These are phyloP conservation scores for Acorus calamus DNA, from an alignment of 106 monocot genomes.

Conservation along the genomic window DNA sequence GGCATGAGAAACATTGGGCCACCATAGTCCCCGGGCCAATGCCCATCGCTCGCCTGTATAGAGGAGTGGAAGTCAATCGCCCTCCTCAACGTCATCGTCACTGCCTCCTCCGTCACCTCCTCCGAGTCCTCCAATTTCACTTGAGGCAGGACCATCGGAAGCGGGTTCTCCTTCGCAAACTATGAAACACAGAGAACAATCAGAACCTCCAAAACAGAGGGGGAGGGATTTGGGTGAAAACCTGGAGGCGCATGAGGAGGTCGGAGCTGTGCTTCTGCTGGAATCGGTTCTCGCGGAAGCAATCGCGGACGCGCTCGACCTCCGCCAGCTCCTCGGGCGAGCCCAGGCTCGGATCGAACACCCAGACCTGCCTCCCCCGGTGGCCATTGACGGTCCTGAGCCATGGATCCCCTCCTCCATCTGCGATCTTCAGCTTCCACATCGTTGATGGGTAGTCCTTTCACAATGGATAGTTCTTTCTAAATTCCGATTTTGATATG, in stretches of 20 bases:
- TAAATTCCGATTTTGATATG: too few relatives aligned
- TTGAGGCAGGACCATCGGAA: too few relatives aligned
- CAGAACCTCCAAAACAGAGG: too few relatives aligned
- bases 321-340: slow-evolving; percentile 48
- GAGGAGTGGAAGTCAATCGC: too few relatives aligned
- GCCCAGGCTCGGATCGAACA: slow-evolving; percentile 53
- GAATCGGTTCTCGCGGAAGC: slow-evolving; percentile 29
- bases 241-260: slow-evolving; percentile 78
- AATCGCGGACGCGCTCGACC: slow-evolving; percentile 44
- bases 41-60: too few relatives aligned
- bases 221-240: not conserved
- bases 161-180: too few relatives aligned
- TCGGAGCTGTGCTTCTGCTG: slow-evolving; percentile 68
- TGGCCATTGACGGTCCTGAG: slow-evolving; percentile 56
- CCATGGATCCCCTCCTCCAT: slow-evolving; percentile 48
- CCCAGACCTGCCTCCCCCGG: slow-evolving; percentile 68
- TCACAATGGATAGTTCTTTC: too few relatives aligned
- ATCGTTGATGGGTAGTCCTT: slow-evolving; percentile 9
- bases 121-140: too few relatives aligned
- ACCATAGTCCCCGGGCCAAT: too few relatives aligned
- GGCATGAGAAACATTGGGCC: too few relatives aligned
- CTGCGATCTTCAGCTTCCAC: slow-evolving; percentile 81
- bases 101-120: too few relatives aligned
- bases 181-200: not conserved
- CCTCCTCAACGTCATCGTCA: too few relatives aligned